Evolutionary conservation across 768 basidiomycete genomes (phyloP), one percentile per base, ranked within the genome.

Genomic region (Brasilioporus rufonigricans): DNA sequence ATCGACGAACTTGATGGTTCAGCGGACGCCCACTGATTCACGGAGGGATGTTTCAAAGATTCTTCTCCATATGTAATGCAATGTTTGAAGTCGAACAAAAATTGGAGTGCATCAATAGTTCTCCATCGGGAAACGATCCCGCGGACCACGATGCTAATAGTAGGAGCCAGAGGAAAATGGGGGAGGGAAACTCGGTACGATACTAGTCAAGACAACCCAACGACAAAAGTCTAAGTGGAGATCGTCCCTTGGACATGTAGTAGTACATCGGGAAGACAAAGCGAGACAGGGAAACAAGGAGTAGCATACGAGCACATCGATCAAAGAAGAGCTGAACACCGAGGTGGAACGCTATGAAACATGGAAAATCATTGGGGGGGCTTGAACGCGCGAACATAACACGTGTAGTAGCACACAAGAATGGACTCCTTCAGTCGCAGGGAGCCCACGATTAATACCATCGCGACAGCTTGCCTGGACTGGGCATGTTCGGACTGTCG

Each of bases 401-500:
- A 41, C 12, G 11, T 1, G 29, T 11, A 21, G 52, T 39, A 18
- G 23, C 16, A 48, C 26, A 36, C 31, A 23, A 0, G 24, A n/a
- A n/a, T 11, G 19, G 12, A 13, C 21, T 12, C n/a, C n/a, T 16
- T 13, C 35, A 36, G 13, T 2, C 13, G 35, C 35, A 16, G 35
- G 16, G 35, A 36, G 4, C n/a, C 35, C 35, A 27, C 21, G 3
- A 14, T 77, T 64, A 83, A 74, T 75, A 82, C 80, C 79, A 82
- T 51, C 75, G 70, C 18, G 75, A 71, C 66, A 78, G 78, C 62
- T 78, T 78, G 19, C 77, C 78, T 2, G 85, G 84, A 61, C 83
- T 85, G 44, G 77, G 62, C 56, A 77, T 57, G 45, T 80, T 84
- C n/a, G 89, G 89, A 66, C 88, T 90, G 58, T 89, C 85, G 60